phyloP scores from a whole-genome alignment of 1,284 basidiomycete species.

The Apiotrichum gamsii region DNA sequence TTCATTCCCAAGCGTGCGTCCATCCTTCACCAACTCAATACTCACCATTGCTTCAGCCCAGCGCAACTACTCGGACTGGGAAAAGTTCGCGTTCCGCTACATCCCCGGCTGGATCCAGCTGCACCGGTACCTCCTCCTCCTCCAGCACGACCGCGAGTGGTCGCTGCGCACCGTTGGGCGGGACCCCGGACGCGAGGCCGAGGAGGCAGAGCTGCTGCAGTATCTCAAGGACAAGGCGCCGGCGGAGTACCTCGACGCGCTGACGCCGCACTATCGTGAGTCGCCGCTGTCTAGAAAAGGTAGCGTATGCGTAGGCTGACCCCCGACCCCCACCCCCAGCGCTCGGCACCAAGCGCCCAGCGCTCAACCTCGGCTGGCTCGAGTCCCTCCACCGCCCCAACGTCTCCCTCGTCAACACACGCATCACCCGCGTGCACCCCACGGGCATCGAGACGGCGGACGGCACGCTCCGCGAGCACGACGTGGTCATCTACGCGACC shows the following conservation, averaged over 20 bases:
- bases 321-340: neutral
- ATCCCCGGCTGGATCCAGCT: conserved; percentile 1
- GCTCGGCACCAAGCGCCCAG: conserved; percentile 9
- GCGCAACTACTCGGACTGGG: neutral
- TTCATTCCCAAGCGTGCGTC: conserved; percentile 9
- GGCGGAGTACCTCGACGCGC: conserved; percentile 6
- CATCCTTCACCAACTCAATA: neutral
- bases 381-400: conserved; percentile 9
- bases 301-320: no score
- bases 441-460: conserved; percentile 9
- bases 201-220: conserved; percentile 1
- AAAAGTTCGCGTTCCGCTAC: conserved; percentile 11
- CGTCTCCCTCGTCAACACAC: conserved; percentile 7
- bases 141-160: conserved; percentile 3
- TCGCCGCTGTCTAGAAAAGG: no score
- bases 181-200: neutral
- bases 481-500: conserved; percentile 15
- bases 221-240: conserved; percentile 11
- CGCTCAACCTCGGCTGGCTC: conserved; percentile 12
- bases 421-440: neutral
- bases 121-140: neutral
- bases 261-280: conserved; percentile 8
- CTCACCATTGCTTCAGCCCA: neutral
- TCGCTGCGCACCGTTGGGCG: neutral
- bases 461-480: conserved; percentile 17